phyloP scores from a whole-genome alignment of 805 yeast species.

The Cyberlindnera meyerae region DNA sequence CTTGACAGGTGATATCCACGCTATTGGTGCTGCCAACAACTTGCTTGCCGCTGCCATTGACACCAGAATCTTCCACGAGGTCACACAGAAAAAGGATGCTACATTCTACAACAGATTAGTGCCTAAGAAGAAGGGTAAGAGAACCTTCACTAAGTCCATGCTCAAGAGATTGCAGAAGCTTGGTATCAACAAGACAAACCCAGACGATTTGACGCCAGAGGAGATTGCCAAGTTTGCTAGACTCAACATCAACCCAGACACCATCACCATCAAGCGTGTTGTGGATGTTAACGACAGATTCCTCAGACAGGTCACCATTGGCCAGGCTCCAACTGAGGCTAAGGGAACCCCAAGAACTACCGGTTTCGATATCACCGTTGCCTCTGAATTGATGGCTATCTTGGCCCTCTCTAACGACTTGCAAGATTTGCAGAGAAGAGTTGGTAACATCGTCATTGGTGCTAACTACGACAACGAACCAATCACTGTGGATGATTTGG shows the following conservation, averaged over 20 bases:
- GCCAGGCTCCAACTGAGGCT: constrained; percentile 72
- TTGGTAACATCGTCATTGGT: constrained; percentile 74
- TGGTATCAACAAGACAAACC: constrained; percentile 65
- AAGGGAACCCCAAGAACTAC: constrained; percentile 66
- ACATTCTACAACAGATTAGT: constrained; percentile 71
- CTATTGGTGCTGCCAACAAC: constrained; percentile 78
- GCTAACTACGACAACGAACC: constrained; percentile 65
- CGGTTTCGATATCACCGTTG: constrained; percentile 82
- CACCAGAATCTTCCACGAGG: constrained; percentile 80
- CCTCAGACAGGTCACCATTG: constrained; percentile 71
- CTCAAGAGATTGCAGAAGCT: constrained; percentile 59
- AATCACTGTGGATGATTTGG: constrained; percentile 76
- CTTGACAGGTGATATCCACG: constrained; percentile 82
- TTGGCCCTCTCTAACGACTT: constrained; percentile 68
- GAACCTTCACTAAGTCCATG: constrained; percentile 67
- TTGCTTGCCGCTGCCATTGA: constrained; percentile 81
- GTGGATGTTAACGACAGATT: constrained; percentile 82
- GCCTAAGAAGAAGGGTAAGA: constrained; percentile 66
- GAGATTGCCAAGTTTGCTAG: constrained; percentile 62
- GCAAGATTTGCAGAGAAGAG: constrained; percentile 66
- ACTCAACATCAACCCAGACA: constrained; percentile 70
- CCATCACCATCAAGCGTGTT: constrained; percentile 79
- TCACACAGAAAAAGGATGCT: constrained; percentile 64
- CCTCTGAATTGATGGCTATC: constrained; percentile 84
- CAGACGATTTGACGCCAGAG: constrained; percentile 66